Conservation (phyloP, 345 rosid species). For the Rhodomyrtus tomentosa region DNA sequence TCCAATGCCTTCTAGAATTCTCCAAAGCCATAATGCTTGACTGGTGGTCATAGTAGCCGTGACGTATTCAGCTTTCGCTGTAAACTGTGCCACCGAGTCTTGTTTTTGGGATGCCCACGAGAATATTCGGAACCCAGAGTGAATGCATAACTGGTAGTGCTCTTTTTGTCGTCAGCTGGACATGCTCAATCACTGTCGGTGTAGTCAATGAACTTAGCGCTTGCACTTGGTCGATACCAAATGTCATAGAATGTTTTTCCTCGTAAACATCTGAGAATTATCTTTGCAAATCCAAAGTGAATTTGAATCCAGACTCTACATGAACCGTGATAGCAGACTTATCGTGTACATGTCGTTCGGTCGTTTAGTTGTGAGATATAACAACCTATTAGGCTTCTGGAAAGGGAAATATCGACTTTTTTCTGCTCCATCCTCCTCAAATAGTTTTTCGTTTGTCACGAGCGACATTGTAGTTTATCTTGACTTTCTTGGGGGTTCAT, state of each 20-base stretch:
- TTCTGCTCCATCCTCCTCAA: no score
- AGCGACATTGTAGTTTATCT: no score
- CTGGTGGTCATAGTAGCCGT: neutral
- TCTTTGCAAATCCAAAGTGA: neutral
- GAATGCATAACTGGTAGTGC: accelerated
- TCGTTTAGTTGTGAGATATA: no score
- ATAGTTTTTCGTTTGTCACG: no score
- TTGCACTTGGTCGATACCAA: neutral
- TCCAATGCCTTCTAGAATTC: neutral
- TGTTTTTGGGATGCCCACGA: neutral
- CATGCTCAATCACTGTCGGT: accelerated
- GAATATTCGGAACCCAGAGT: neutral
- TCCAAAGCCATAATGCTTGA: neutral
- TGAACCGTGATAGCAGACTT: no score
- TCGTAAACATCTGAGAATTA: accelerated
- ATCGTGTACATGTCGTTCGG: no score
- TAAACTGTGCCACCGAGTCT: neutral
- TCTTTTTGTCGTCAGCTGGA: neutral
- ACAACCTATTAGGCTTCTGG: no score
- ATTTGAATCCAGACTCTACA: no score
- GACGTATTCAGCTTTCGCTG: neutral
- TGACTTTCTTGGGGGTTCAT: no score
- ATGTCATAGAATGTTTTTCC: neutral
- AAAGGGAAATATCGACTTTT: no score
- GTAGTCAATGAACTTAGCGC: neutral